These are phyloP conservation scores for Fusarium ambrosium DNA, from an alignment of 2,329 filamentous ascomycete genomes.

Conservation along the genomic window DNA sequence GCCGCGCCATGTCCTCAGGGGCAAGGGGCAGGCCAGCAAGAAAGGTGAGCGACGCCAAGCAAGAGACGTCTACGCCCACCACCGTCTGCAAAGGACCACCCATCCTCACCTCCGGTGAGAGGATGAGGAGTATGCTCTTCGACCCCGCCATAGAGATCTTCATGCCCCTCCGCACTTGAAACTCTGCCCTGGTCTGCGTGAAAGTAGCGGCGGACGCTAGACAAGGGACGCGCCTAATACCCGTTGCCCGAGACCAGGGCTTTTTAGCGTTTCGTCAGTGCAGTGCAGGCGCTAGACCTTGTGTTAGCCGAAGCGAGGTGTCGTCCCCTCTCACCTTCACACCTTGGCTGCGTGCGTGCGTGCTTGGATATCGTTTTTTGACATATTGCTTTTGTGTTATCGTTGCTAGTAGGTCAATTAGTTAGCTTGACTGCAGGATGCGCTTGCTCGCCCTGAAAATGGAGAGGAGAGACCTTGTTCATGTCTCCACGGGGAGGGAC, in stretches of 20 bases:
- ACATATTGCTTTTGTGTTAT: not conserved
- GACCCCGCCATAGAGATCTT: not conserved
- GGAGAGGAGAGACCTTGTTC: not conserved
- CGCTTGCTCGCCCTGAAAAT: constrained; percentile 13
- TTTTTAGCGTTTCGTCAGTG: not conserved
- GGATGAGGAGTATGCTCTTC: not conserved
- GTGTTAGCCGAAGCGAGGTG: not conserved
- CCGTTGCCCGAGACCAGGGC: not conserved
- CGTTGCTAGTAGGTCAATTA: not conserved
- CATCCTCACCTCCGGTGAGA: not conserved
- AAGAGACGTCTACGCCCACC: not conserved
- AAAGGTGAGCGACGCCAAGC: not conserved
- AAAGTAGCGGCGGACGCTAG: not conserved
- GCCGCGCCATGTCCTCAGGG: not conserved
- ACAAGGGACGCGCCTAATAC: not conserved
- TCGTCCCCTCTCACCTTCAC: not conserved
- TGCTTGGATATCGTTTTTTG: not conserved
- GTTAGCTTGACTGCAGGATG: not conserved
- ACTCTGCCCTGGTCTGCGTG: constrained; percentile 1
- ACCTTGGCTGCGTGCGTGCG: not conserved
- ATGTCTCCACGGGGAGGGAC: not conserved
- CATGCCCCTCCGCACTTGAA: not conserved
- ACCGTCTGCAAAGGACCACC: not conserved
- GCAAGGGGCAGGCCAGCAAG: not conserved
- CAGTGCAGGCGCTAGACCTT: not conserved